Evolutionary conservation across 768 basidiomycete genomes (phyloP), one percentile per base, ranked within the genome.

Genomic region (Leccinum pellstonianum): DNA sequence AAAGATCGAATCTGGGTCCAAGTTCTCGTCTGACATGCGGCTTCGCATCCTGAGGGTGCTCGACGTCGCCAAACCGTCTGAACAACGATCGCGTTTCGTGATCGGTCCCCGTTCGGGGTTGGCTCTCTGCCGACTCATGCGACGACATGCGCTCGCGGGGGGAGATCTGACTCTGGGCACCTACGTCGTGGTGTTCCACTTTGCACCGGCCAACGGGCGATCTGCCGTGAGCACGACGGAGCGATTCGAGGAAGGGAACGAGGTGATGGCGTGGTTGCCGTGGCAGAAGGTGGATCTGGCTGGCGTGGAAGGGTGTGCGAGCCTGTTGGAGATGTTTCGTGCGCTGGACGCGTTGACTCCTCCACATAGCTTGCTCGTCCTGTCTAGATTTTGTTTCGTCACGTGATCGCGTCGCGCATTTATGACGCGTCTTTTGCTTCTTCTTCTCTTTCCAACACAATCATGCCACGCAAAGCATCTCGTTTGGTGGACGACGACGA

Each of bases 201-300:
- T 79, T 63, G 67, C 70, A 10, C 66, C 56, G 57, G 71, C 60
- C 61, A 64, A 52, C 19, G 62, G 55, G 60, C 27, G 68, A 6
- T 70, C 71, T 11, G 59, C 65, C 5, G 65, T 71, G 58, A 74
- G 77, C 52, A 75, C 75, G 55, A 66, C 70, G 2, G 77, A 77
- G 38, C 69, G 70, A 5, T 77, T 85, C 27, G 62, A 68, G 10
- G 73, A 74, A 21, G 82, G 79, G 1, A 65, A 64, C 8, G 77
- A 79, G 2, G 69, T 84, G 12, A 71, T 74, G 48, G 72, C 80
- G 7, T 85, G 83, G 81, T 66, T 74, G 38, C 84, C 85, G 4
- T 86, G 82, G 82, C 75, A 79, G 3, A 77, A 77, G 52, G 64
- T 80, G 43, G 64, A 70, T 2, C 43, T 78, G 11, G 56, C 61